These are phyloP conservation scores for Scytalidium sp. DNA, from an alignment of 2,329 filamentous ascomycete species.

Conservation along the genomic window DNA sequence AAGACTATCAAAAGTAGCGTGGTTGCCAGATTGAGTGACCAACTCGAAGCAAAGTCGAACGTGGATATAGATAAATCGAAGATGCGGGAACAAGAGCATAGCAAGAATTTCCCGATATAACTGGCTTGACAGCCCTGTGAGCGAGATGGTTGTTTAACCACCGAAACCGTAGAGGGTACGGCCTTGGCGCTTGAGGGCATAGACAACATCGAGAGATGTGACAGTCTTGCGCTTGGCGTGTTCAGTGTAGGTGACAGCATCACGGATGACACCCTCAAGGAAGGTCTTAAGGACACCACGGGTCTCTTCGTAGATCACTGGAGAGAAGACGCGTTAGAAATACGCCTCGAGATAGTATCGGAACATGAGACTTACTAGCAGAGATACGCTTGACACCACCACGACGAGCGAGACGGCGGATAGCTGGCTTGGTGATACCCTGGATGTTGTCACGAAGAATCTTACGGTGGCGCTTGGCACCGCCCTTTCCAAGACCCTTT, in stretches of 20 bases:
- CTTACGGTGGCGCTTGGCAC: constrained; percentile 98
- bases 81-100: neutral
- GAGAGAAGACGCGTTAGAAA: constrained; percentile 5
- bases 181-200: constrained; percentile 61
- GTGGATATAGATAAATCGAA: constrained; percentile 19
- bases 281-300: constrained; percentile 81
- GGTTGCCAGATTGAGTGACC: constrained; percentile 14
- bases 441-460: constrained; percentile 99
- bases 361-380: constrained; percentile 61
- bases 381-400: constrained; percentile 99
- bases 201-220: constrained; percentile 62
- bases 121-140: neutral
- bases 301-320: constrained; percentile 80
- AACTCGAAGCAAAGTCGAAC: constrained; percentile 7
- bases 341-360: neutral
- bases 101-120: neutral
- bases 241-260: constrained; percentile 77
- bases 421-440: constrained; percentile 98
- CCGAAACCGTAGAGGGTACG: constrained; percentile 66
- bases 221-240: constrained; percentile 75
- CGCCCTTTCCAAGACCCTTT: constrained; percentile 97
- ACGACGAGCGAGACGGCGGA: constrained; percentile 97
- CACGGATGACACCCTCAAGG: constrained; percentile 78
- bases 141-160: constrained; percentile 41
- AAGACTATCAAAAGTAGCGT: constrained; percentile 31